Percentiles rank a stretch among this genome's conserved stretches.
phyloP scores from a whole-genome alignment of 1,139 yeast genomes.

The Spencermartinsiella ligniputridi region DNA sequence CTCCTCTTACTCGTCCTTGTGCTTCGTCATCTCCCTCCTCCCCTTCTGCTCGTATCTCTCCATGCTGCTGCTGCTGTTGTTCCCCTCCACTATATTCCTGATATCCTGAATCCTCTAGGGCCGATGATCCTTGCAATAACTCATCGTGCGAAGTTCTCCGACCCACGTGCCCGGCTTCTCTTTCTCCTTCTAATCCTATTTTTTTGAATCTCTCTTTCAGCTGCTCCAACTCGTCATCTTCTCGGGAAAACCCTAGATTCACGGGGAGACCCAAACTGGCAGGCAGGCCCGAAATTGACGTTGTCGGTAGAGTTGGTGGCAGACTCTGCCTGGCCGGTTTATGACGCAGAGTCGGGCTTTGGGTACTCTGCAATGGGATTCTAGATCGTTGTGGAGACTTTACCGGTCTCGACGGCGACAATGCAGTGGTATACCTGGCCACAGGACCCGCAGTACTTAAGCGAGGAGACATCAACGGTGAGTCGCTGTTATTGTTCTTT shows the following conservation, averaged over 20 bases:
- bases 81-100: background rate
- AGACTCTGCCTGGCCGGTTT: background rate
- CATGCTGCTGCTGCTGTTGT: background rate
- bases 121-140: background rate
- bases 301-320: too few relatives aligned
- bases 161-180: background rate
- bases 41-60: background rate
- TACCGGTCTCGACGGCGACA: background rate
- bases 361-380: background rate
- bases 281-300: too few relatives aligned
- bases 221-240: background rate
- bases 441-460: background rate
- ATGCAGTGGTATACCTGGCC: background rate
- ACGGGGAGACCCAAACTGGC: background rate
- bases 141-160: background rate
- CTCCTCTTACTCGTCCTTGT: background rate
- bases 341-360: background rate
- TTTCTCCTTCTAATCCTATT: background rate
- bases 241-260: background rate
- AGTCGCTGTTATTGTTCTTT: background rate
- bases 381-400: background rate
- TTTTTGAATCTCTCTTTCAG: background rate
- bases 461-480: background rate
- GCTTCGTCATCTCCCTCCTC: conserved; percentile 3
- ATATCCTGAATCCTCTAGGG: background rate